A percentile compares a stretch with the other conserved stretches of the same genome.
Evolutionary conservation across 176 grass and related monocot genomes (phyloP).

Genomic region (Coix lacrymajobi): DNA sequence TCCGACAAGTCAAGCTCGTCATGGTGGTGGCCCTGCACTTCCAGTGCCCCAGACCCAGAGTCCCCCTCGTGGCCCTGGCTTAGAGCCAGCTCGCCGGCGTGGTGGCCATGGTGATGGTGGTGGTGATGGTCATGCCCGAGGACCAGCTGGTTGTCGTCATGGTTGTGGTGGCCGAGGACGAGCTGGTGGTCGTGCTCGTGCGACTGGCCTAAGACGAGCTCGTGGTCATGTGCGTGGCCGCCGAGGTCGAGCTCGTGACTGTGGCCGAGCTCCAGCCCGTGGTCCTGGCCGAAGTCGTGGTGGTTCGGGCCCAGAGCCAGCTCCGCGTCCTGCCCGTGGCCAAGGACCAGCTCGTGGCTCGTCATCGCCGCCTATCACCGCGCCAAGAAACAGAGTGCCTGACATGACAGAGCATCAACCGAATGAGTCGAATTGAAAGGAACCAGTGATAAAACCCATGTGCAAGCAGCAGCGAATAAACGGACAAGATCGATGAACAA

Average conservation of each 20-base stretch:
- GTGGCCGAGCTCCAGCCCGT: conserved; percentile 43
- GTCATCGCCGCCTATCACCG: conserved; percentile 48
- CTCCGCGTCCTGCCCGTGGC: conserved; percentile 74
- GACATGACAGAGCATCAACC: background rate
- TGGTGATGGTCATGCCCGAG: conserved; percentile 56
- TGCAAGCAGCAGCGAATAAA: background rate
- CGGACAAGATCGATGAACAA: background rate
- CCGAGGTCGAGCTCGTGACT: conserved; percentile 49
- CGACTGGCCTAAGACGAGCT: conserved; percentile 46
- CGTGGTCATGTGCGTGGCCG: conserved; percentile 46
- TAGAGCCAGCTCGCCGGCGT: conserved; percentile 62
- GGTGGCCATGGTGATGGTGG: conserved; percentile 31
- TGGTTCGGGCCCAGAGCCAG: conserved; percentile 71
- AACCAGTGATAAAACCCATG: background rate
- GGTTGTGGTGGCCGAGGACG: conserved; percentile 57
- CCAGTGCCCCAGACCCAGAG: conserved; percentile 32
- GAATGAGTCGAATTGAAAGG: background rate
- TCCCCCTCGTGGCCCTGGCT: conserved; percentile 57
- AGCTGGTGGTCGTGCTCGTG: conserved; percentile 49
- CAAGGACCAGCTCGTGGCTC: conserved; percentile 80
- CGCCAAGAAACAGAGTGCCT: background rate
- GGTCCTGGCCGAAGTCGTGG: conserved; percentile 58
- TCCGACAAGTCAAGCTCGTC: conserved; percentile 56
- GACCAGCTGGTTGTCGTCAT: conserved; percentile 54
- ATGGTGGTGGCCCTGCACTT: conserved; percentile 60